Conservation (phyloP, 208 protist genomes). For the Leishmania aethiopica region DNA sequence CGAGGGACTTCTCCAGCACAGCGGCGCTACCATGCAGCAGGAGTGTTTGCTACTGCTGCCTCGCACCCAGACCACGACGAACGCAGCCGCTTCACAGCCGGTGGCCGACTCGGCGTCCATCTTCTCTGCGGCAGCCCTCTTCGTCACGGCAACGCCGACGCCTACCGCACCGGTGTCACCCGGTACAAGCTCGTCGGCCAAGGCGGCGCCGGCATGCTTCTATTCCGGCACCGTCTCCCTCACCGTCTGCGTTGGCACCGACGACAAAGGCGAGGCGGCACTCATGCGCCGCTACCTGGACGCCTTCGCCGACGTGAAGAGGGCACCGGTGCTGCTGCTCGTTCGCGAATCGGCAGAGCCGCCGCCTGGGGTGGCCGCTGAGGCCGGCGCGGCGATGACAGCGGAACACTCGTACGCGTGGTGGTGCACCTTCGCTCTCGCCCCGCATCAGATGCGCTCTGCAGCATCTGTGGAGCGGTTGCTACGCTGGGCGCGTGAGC, state of each 20-base stretch:
- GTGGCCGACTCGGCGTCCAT: background rate
- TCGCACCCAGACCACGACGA: background rate
- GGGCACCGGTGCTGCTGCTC: background rate
- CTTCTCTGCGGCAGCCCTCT: background rate
- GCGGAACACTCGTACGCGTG: background rate
- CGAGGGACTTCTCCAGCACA: slow-evolving; percentile 1
- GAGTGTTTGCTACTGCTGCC: background rate
- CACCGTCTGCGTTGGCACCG: slow-evolving; percentile 7
- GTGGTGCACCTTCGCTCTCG: background rate
- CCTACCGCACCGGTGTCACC: background rate
- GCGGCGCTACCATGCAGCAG: background rate
- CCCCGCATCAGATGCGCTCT: background rate
- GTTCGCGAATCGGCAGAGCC: slow-evolving; percentile 11
- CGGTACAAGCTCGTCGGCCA: background rate
- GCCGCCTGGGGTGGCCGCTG: background rate
- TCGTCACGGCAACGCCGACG: background rate
- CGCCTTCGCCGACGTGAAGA: slow-evolving; percentile 7
- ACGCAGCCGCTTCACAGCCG: background rate
- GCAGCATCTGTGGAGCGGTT: background rate
- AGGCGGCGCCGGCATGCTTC: background rate
- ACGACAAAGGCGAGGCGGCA: background rate
- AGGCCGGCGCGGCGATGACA: background rate
- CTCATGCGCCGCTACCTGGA: slow-evolving; percentile 11
- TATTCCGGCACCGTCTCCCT: slow-evolving; percentile 9
- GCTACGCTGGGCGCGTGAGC: background rate